Base-by-base conservation (phyloP, 306 rosid genomes). In the Vigna radiata region DNA sequence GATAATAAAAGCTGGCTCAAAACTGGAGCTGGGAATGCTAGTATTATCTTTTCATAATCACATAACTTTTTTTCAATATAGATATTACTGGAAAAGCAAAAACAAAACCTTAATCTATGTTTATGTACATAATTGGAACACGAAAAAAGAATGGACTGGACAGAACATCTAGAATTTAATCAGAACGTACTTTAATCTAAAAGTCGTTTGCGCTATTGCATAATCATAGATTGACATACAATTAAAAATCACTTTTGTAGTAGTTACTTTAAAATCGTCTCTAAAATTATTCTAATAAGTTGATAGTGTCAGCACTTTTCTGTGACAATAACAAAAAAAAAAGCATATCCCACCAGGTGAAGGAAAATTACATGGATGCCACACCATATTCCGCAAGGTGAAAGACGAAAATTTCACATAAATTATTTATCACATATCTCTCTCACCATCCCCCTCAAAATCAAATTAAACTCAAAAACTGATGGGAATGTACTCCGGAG, bases 41-140 rank as follows among this genome's bases (percentile, higher is more conserved):
- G 59, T 2, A 59, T 48, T 19, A 56, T 52, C 52, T 19, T 63
- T 75, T 55, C 73, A 68, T 19, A 53, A 79, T 83, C 71, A 70
- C 19, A 43, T 54, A 55, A 70, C 63, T 29, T 36, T 37, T 21
- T 79, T 48, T 36, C 66, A 25, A 67, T 6, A 13, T 43, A 66
- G 3, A 21, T 29, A 31, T 62, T 15, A 5, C 68, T 39, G 46
- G 15, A 14, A 18, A 43, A 65, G 44, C 27, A 58, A 60, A 29
- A 31, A 29, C 58, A 44, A 47, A 47, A 79, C 15, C 31, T 4
- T 27, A 1, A 70, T 18, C 70, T 31, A 8, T 23, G 37, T 50
- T 61, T 14, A 23, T 33, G 19, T 13, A 12, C 16, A 53, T 43
- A 54, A 69, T 47, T 70, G 9, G 29, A 59, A 41, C 5, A 5